Evolutionary conservation across 164 flowering plant species (phyloP).

Genomic region (Liquidambar formosana): DNA sequence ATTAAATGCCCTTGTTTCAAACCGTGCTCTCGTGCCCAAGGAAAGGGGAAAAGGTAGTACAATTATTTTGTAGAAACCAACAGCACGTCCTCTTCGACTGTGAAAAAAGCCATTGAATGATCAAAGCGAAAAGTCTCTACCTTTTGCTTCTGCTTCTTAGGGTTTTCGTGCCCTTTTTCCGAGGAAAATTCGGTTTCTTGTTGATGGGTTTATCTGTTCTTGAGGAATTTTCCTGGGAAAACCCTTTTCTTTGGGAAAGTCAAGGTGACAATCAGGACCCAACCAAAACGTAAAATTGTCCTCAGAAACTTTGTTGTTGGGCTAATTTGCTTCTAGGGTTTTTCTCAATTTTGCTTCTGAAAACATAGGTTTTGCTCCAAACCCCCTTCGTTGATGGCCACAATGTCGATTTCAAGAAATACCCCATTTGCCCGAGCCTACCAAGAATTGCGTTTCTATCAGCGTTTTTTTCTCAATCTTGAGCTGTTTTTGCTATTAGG

Average conservation of each 20-base stretch:
- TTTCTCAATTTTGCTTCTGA: conserved; percentile 6
- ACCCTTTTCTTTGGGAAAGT: neutral
- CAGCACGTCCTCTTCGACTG: conserved; percentile 4
- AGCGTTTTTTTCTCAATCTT: too few species aligned
- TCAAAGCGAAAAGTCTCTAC: conserved; percentile 1
- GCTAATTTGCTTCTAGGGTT: conserved; percentile 17
- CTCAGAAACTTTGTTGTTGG: too few species aligned
- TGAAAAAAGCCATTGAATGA: conserved; percentile 1
- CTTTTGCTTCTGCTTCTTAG: conserved; percentile 12
- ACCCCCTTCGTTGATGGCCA: neutral
- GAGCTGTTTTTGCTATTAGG: conserved; percentile 13
- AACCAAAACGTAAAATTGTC: neutral
- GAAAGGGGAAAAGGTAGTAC: too few species aligned
- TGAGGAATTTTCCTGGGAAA: conserved; percentile 1
- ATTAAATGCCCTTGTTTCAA: too few species aligned
- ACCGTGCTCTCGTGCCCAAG: too few species aligned
- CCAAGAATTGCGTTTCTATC: neutral
- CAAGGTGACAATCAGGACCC: neutral
- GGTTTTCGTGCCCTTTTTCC: conserved; percentile 6
- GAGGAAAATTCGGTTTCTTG: conserved; percentile 9
- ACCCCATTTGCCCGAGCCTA: conserved; percentile 20
- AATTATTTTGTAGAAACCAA: neutral
- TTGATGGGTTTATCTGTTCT: conserved; percentile 10
- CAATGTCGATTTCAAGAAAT: conserved; percentile 18
- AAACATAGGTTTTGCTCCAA: conserved; percentile 8